Evolutionary conservation across 352 stramenopile genomes (phyloP), one percentile per base, ranked within the genome.

Genomic region (Globisporangium alternatum): DNA sequence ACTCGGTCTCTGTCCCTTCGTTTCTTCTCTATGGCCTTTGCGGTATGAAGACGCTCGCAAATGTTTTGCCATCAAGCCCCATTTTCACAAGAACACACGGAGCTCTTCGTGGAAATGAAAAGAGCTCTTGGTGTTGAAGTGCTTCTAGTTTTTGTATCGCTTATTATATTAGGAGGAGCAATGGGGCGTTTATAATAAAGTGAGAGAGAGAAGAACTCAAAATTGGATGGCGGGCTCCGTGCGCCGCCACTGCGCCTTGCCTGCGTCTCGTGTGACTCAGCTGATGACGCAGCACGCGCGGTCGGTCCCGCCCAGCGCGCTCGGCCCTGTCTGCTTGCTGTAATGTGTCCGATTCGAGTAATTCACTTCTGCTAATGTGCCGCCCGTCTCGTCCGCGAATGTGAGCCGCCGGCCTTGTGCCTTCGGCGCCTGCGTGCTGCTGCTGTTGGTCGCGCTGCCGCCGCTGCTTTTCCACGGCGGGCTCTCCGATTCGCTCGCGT

Each of bases 321-420:
- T 68, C 1, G 70, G 67, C 13, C 68, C 62, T n/a, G 69, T 60
- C 60, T 91, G 82, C 52, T 93, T 93, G 73, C 82, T 91, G 71
- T 93, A 93, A 56, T 93, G 84, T 55, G 80, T 90, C 65, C 81
- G 68, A 66, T 77, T 86, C 12, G 83, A 92, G 60, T 88, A 92
- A 39, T 52, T 90, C 54, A 90, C 81, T 60, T 91, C 81, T 13
- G 78, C 72, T 9, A 91, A 63, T 21, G 45, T 44, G 13, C 81
- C 82, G 41, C 80, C 84, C 5, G 66, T 73, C 61, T 93, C 84
- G 51, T 93, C 84, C 3, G 79, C 84, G 56, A 93, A 93, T 8
- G 71, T 78, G 31, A 93, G 77, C 56, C 60, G 65, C 37, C 80
- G 75, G 9, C 31, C 49, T 19, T 57, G 51, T 13, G 63, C 66